Percentiles rank a stretch among this genome's conserved stretches.
Conservation (phyloP, 2,329 filamentous ascomycete species). For the Daldinia sp. region DNA sequence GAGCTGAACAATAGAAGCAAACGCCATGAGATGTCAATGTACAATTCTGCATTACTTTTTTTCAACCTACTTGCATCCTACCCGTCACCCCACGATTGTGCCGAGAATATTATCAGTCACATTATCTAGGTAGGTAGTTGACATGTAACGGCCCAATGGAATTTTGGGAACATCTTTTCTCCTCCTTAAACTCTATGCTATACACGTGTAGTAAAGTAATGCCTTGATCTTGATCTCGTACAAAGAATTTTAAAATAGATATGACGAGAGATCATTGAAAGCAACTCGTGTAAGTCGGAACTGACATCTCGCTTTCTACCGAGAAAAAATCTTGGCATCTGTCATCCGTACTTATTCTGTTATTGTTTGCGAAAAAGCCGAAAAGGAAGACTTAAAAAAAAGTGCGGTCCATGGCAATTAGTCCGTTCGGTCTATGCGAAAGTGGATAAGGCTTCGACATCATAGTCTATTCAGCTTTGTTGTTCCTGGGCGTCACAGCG, state of each 20-base stretch:
- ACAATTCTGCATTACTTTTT: not conserved
- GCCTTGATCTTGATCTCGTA: too few relatives aligned
- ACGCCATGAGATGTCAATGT: constrained; percentile 2
- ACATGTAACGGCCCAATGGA: not conserved
- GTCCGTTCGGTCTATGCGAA: constrained; percentile 16
- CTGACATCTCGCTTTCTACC: constrained; percentile 21
- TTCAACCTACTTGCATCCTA: not conserved
- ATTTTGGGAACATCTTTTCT: not conserved
- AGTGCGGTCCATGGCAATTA: constrained; percentile 33
- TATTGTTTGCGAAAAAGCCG: constrained; percentile 23
- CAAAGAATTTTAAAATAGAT: not conserved
- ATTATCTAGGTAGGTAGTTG: not conserved
- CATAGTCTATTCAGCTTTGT: constrained; percentile 30
- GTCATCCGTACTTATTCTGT: constrained; percentile 19
- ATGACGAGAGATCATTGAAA: not conserved
- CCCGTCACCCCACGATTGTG: not conserved
- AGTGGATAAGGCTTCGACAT: constrained; percentile 31
- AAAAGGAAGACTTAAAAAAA: constrained; percentile 6
- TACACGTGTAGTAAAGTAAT: too few relatives aligned
- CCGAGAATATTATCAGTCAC: not conserved
- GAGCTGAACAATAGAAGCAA: constrained; percentile 10
- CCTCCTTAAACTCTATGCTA: not conserved
- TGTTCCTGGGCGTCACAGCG: constrained; percentile 40
- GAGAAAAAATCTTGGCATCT: constrained; percentile 36
- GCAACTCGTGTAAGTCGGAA: constrained; percentile 11